Conservation (phyloP, 305 asterid genomes). For the Ajuga reptans region DNA sequence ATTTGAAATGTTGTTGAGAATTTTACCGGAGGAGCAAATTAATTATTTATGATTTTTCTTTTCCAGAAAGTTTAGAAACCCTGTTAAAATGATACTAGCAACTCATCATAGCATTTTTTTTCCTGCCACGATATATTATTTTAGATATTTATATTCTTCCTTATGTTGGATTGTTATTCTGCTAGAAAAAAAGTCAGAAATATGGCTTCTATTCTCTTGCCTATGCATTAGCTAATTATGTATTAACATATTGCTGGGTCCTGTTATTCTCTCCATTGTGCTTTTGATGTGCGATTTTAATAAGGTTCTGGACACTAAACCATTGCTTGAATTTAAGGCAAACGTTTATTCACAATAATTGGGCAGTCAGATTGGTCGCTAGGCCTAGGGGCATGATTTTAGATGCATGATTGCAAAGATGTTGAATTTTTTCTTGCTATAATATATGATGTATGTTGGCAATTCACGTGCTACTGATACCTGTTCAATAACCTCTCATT, state of each 20-base stretch:
- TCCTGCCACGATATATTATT: too few species aligned
- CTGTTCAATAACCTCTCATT: constrained; percentile 15
- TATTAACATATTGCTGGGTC: neutral
- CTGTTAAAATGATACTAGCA: neutral
- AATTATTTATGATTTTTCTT: neutral
- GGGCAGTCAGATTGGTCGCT: constrained; percentile 1
- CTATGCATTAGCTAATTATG: neutral
- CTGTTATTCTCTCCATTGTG: neutral
- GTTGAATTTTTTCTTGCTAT: constrained; percentile 2
- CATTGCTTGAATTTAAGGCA: too few species aligned
- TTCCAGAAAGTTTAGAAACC: neutral
- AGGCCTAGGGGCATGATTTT: constrained; percentile 1
- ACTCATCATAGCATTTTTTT: neutral
- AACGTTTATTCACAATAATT: neutral
- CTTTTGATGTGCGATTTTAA: too few species aligned
- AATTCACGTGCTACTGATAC: neutral
- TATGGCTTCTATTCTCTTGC: neutral
- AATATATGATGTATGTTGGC: constrained; percentile 6
- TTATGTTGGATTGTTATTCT: neutral
- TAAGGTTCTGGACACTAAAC: too few species aligned
- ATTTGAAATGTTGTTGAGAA: neutral
- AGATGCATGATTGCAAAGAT: neutral
- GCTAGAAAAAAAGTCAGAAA: neutral
- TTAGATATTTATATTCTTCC: neutral
- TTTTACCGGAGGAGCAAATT: neutral